These are phyloP conservation scores for Phialemoniopsis sp. DNA, from an alignment of 2,329 filamentous ascomycete species.

Conservation along the genomic window DNA sequence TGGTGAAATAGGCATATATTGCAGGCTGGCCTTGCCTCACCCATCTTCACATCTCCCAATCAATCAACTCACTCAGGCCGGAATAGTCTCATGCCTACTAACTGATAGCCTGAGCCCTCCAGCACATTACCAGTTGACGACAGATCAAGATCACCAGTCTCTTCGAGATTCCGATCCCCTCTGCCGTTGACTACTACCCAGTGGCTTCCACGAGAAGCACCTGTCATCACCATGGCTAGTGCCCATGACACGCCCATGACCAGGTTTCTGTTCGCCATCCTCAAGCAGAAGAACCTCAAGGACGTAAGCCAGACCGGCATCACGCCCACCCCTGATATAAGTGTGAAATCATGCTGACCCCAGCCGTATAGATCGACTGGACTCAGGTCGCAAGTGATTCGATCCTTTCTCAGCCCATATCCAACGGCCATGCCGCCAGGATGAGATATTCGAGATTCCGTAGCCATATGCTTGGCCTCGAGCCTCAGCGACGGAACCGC, in stretches of 20 bases:
- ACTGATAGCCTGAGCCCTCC: not conserved
- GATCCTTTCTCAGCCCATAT: conserved; percentile 47
- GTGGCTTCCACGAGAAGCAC: not conserved
- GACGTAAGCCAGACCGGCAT: conserved; percentile 40
- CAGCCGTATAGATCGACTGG: conserved; percentile 52
- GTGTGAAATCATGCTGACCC: not conserved
- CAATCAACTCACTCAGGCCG: conserved; percentile 17
- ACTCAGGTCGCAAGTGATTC: conserved; percentile 51
- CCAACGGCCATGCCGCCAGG: conserved; percentile 57
- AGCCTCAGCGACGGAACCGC: conserved; percentile 32
- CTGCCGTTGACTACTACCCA: conserved; percentile 26
- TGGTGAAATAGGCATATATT: conserved; percentile 29
- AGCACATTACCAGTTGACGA: not conserved
- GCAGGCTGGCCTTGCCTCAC: conserved; percentile 31
- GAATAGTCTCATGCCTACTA: conserved; percentile 8
- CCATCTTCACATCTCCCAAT: conserved; percentile 28
- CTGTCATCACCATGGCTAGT: not conserved
- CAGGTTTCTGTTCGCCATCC: conserved; percentile 54
- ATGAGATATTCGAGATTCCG: conserved; percentile 56
- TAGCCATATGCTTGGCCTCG: conserved; percentile 38
- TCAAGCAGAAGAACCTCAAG: conserved; percentile 56
- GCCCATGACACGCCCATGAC: conserved; percentile 49
- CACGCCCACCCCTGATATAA: conserved; percentile 1
- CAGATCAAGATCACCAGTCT: not conserved
- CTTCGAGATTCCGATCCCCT: conserved; percentile 30